These are phyloP conservation scores for Penicillium soppii DNA, from an alignment of 495 filamentous ascomycete genomes.

Conservation along the genomic window DNA sequence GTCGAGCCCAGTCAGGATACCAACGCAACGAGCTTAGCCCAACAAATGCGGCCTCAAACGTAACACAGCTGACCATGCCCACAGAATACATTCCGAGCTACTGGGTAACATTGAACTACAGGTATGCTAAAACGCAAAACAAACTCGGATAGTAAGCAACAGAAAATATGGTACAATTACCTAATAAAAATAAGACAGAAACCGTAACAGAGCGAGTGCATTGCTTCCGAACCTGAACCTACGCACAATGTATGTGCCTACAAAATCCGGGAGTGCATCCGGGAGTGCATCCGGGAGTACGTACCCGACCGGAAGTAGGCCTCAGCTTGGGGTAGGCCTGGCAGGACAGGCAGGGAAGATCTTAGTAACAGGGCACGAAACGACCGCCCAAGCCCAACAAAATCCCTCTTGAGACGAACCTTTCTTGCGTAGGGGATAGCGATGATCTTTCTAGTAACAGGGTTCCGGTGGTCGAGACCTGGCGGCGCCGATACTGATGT, in stretches of 20 bases:
- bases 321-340: too few species aligned
- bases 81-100: not conserved
- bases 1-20: not conserved
- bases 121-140: not conserved
- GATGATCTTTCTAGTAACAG: too few species aligned
- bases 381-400: too few species aligned
- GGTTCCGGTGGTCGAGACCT: conserved; percentile 19
- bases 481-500: conserved; percentile 20
- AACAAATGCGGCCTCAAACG: not conserved
- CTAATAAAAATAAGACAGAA: not conserved
- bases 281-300: too few species aligned
- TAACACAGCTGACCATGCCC: not conserved
- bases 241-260: too few species aligned
- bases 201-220: too few species aligned
- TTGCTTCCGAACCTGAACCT: not conserved
- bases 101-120: not conserved
- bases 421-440: not conserved
- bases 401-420: too few species aligned
- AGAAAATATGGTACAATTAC: not conserved
- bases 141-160: not conserved
- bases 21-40: not conserved
- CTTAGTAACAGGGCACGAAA: too few species aligned
- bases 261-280: too few species aligned
- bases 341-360: too few species aligned
- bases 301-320: too few species aligned